Base-by-base conservation (phyloP, 306 rosid species). In the Pyrus communis region DNA sequence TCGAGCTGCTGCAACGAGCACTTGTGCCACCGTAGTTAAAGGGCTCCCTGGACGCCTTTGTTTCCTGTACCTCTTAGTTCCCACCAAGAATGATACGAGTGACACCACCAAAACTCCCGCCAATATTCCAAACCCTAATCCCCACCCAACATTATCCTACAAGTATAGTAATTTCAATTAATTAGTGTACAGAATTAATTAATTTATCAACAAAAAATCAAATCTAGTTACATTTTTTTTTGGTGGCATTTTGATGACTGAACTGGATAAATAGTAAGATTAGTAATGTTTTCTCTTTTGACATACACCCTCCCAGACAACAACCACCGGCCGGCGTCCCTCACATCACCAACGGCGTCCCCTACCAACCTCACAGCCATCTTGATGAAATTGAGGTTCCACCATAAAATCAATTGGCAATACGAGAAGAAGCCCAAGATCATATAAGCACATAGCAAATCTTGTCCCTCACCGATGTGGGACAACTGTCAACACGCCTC, bases 11-110 rank as follows among this genome's bases (percentile, higher is more conserved):
- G 93, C 93, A 0, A 83, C 42, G 42, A 38, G 42, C 10, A 38
- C 42, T 38, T 38, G 42, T 38, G 42, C 42, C 42, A 38, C 42
- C 23, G 77, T 75, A 0, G 92, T 87, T 30, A 92, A 77, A 28
- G 96, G 97, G 82, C 96, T 86, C 3, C 92, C 93, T 0, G 59
- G 8, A 1, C 87, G 90, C 70, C 73, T 40, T 71, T 87, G 84
- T 19, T 71, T 82, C 51, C 84, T 71, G 75, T 92, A 92, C 81
- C 77, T 82, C 55, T 52, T 85, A 38, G 74, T 81, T 73, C 97
- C 97, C 9, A 82, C 18, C 61, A 92, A 5, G 79, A 90, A 90
- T 35, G 86, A 30, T 15, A 62, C 62, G 11, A 90, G 52, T 27
- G 96, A 92, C 69, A 80, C 70, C 3, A 78, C 92, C 81, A 88